phyloP scores from a whole-genome alignment of 2,329 filamentous ascomycete genomes.

The Penicillium sp. region DNA sequence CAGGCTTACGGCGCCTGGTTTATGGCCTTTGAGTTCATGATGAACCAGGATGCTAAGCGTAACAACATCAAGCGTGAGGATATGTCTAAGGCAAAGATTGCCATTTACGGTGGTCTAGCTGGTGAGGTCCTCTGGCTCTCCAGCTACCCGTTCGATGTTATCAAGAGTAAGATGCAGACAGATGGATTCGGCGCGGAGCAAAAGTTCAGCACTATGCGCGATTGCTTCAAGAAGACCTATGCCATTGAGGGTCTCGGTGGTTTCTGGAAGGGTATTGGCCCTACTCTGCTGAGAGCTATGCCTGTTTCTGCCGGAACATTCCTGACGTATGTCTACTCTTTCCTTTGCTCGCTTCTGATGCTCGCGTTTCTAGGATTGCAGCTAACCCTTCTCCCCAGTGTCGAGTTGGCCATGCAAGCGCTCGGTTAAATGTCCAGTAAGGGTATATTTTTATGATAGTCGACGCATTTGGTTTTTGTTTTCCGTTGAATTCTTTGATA shows the following conservation, averaged over 20 bases:
- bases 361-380: background rate
- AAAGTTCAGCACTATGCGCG: conserved; percentile 77
- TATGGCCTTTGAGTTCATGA: conserved; percentile 88
- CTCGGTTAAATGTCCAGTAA: conserved; percentile 33
- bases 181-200: conserved; percentile 76
- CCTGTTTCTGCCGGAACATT: conserved; percentile 98
- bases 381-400: conserved; percentile 30
- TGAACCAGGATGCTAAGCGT: conserved; percentile 81
- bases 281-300: conserved; percentile 91
- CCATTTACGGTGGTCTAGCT: conserved; percentile 86
- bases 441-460: conserved; percentile 5
- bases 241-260: conserved; percentile 71
- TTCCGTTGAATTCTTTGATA: conserved; percentile 18
- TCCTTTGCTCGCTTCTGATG: background rate
- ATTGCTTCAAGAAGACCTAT: conserved; percentile 84
- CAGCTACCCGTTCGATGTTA: conserved; percentile 92
- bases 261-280: conserved; percentile 93
- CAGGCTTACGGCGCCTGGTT: conserved; percentile 98
- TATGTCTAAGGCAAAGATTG: conserved; percentile 80
- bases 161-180: conserved; percentile 99
- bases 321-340: conserved; percentile 59
- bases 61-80: conserved; percentile 73
- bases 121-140: conserved; percentile 91
- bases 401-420: conserved; percentile 48
- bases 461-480: conserved; percentile 9